Evolutionary conservation across 2,329 filamentous ascomycete species (phyloP).

Genomic region (Periconia digitata): DNA sequence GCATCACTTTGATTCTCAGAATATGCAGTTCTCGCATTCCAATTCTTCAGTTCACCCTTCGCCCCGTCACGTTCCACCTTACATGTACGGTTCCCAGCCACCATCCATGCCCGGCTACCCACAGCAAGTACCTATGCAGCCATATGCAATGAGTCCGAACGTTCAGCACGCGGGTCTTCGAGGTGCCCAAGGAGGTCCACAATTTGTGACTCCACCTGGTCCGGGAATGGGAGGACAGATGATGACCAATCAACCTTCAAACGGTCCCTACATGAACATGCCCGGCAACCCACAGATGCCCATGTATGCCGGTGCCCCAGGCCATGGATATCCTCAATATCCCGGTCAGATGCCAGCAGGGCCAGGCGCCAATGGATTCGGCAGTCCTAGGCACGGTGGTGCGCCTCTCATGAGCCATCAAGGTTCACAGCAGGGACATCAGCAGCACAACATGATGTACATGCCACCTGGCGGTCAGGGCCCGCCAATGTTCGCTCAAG

Average conservation of each 20-base stretch:
- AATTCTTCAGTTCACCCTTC: constrained; percentile 80
- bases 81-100: constrained; percentile 71
- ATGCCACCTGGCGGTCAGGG: constrained; percentile 77
- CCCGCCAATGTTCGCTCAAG: constrained; percentile 71
- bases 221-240: constrained; percentile 71
- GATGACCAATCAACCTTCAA: constrained; percentile 77
- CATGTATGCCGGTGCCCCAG: constrained; percentile 74
- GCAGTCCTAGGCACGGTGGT: constrained; percentile 76
- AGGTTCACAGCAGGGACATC: constrained; percentile 87
- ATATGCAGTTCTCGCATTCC: constrained; percentile 84
- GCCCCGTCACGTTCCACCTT: constrained; percentile 72
- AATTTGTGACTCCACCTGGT: constrained; percentile 72
- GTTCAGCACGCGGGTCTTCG: constrained; percentile 72
- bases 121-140: constrained; percentile 64
- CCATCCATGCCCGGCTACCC: constrained; percentile 66
- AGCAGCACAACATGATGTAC: constrained; percentile 65
- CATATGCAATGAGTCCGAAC: constrained; percentile 68
- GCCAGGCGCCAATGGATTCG: constrained; percentile 74
- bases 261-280: constrained; percentile 68
- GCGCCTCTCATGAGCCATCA: constrained; percentile 95
- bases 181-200: constrained; percentile 69
- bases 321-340: constrained; percentile 68
- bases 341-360: constrained; percentile 50
- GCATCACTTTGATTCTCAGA: constrained; percentile 77
- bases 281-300: constrained; percentile 70